Base-by-base conservation (phyloP, 2,329 filamentous ascomycete species). In the Aspergillus quadricinctus region DNA sequence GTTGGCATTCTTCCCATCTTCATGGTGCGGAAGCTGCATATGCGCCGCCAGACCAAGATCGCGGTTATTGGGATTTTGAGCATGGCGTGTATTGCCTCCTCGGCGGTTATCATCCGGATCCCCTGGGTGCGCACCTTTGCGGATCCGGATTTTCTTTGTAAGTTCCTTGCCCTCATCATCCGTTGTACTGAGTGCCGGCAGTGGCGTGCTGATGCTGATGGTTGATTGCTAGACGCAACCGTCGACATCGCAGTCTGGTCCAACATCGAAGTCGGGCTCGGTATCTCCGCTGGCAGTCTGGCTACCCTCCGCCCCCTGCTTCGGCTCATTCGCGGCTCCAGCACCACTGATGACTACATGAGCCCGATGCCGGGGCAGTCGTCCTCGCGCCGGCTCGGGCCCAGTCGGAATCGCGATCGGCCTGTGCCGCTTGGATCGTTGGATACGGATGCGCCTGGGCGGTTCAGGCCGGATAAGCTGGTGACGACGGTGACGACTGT, bases 11-110 rank as follows among this genome's bases (percentile, higher is more conserved):
- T 83, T 4, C 81, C 81, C 0, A 77, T 81, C 9, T 80, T 81
- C 61, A 72, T 87, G 3, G 75, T 86, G 1, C 78, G 73, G 68
- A 76, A 78, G n/a, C 66, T 86, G 29, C 78, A 83, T 51, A 83
- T 86, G 77, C 78, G 78, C 52, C 67, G 60, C 11, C 75, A 75
- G 56, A 79, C 77, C 4, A 86, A 85, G 64, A 19, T 80, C 2
- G 75, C 81, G 0, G 73, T 86, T 3, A 76, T 79, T 9, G 74
- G 77, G 0, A 76, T 87, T 48, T 69, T 87, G 50, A 74, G 77
- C 2, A 79, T 86, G 72, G 85, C 82, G 35, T 83, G 83, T 63
- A 75, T 78, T 46, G 79, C 76, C 25, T 80, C 78, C 0, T 70
- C 77, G 3, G 74, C 70, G 4, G 66, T 81, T 8, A 75, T 80